A percentile compares a stretch with the other conserved stretches of the same genome.
Evolutionary conservation across 1,284 basidiomycete genomes (phyloP).

Genomic region (Takashimella koratensis): DNA sequence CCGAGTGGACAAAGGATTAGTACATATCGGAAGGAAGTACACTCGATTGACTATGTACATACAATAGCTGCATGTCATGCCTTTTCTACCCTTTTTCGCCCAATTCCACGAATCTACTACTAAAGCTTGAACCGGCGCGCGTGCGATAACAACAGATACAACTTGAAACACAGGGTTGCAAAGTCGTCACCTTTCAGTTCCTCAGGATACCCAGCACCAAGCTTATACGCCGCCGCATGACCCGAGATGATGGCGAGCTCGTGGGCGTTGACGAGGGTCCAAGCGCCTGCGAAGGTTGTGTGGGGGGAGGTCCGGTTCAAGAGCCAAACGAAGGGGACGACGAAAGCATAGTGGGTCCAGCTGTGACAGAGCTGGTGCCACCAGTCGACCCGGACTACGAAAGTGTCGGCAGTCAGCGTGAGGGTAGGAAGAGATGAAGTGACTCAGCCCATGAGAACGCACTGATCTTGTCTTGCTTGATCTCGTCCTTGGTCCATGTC

Average conservation of each 20-base stretch:
- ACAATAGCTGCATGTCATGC: no score
- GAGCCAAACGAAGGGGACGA: constrained; percentile 53
- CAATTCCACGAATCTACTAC: no score
- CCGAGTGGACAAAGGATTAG: no score
- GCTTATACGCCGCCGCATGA: constrained; percentile 50
- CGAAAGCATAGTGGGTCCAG: constrained; percentile 50
- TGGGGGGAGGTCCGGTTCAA: constrained; percentile 50
- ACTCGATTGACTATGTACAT: no score
- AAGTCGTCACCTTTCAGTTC: constrained; percentile 44
- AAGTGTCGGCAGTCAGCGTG: constrained; percentile 2
- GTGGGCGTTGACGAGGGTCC: constrained; percentile 51
- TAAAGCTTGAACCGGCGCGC: constrained; percentile 22
- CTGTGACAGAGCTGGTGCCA: constrained; percentile 47
- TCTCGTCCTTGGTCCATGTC: constrained; percentile 52
- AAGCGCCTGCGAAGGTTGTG: constrained; percentile 44
- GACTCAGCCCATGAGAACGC: no score
- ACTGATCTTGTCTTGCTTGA: constrained; percentile 52
- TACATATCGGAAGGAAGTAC: no score
- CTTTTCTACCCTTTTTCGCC: no score
- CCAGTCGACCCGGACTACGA: constrained; percentile 47
- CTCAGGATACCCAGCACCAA: constrained; percentile 51
- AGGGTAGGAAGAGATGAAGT: background rate
- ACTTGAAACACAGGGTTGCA: constrained; percentile 36
- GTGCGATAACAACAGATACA: constrained; percentile 38
- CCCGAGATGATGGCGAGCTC: constrained; percentile 53